Conservation (phyloP, 169 alveolate species). For the Babesia gibsoni region DNA sequence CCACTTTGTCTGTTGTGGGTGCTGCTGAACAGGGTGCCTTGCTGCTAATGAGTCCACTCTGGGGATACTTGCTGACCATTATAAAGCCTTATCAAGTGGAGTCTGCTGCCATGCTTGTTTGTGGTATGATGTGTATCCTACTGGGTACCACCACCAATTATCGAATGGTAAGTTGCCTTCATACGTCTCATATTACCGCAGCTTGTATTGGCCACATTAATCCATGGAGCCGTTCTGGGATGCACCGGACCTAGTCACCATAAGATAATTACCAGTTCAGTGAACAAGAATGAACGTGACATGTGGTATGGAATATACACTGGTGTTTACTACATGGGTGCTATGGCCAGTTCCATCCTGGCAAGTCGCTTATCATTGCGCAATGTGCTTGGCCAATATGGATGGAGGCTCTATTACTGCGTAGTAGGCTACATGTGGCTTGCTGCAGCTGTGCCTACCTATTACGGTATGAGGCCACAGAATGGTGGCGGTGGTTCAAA, state of each 20-base stretch:
- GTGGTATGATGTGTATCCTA: constrained; percentile 82
- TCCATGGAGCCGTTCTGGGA: constrained; percentile 48
- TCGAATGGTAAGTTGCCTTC: constrained; percentile 11
- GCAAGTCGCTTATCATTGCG: constrained; percentile 1
- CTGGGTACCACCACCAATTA: constrained; percentile 59
- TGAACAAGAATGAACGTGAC: not conserved
- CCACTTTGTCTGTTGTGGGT: constrained; percentile 75
- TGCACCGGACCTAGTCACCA: constrained; percentile 23
- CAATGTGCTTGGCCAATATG: not conserved
- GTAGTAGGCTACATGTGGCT: constrained; percentile 32
- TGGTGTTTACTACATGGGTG: constrained; percentile 23
- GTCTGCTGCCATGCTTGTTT: constrained; percentile 77
- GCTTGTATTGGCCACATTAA: constrained; percentile 18
- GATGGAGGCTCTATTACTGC: constrained; percentile 40
- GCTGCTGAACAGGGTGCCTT: constrained; percentile 82
- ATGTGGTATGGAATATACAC: constrained; percentile 2
- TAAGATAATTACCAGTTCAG: constrained; percentile 4
- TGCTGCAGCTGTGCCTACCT: too few relatives aligned
- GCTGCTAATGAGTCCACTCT: constrained; percentile 80
- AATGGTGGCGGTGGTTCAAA: too few relatives aligned
- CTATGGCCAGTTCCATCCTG: constrained; percentile 17
- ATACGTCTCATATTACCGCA: not conserved
- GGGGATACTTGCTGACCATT: constrained; percentile 87
- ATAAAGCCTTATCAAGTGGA: constrained; percentile 79
- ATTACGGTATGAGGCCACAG: too few relatives aligned